Percentiles rank a stretch among this genome's conserved stretches.
Conservation (phyloP, 1,284 basidiomycete species). For the Sporisorium sorghi region DNA sequence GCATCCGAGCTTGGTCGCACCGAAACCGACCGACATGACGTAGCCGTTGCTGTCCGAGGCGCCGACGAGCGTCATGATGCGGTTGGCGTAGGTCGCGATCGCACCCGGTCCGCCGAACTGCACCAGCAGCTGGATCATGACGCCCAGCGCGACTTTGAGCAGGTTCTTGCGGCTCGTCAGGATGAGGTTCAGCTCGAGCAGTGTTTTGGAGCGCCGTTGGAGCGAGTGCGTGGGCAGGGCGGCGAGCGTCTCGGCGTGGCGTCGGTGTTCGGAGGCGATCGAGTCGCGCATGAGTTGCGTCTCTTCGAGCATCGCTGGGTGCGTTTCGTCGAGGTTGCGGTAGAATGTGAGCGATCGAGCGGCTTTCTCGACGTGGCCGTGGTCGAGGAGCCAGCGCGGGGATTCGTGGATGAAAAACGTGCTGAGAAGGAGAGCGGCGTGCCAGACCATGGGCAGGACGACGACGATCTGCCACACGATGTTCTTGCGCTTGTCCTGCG, state of each 20-base stretch:
- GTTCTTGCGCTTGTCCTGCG: slow-evolving; percentile 12
- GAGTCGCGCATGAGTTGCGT: slow-evolving; percentile 27
- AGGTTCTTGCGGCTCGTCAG: slow-evolving; percentile 26
- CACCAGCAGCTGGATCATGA: slow-evolving; percentile 33
- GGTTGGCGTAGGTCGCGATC: slow-evolving; percentile 37
- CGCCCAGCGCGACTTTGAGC: slow-evolving; percentile 26
- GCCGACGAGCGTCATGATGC: slow-evolving; percentile 32
- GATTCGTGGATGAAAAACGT: slow-evolving; percentile 76
- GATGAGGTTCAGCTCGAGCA: slow-evolving; percentile 17
- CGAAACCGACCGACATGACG: slow-evolving; percentile 38
- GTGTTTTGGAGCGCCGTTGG: slow-evolving; percentile 6
- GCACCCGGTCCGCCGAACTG: slow-evolving; percentile 36
- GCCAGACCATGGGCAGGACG: slow-evolving; percentile 22
- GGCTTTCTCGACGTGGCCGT: slow-evolving; percentile 74
- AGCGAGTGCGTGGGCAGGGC: slow-evolving; percentile 20
- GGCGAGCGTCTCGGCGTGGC: background rate
- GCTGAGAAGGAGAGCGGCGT: slow-evolving; percentile 69
- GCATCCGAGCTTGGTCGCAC: slow-evolving; percentile 32
- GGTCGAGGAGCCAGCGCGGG: slow-evolving; percentile 83
- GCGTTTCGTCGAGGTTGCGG: slow-evolving; percentile 23
- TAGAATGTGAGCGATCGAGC: slow-evolving; percentile 74
- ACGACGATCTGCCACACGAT: slow-evolving; percentile 32
- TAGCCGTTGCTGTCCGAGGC: slow-evolving; percentile 29
- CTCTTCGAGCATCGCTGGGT: slow-evolving; percentile 28
- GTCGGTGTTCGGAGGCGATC: slow-evolving; percentile 21